Base-by-base conservation (phyloP, 1,284 basidiomycete species). In the Tremellales sp. region DNA sequence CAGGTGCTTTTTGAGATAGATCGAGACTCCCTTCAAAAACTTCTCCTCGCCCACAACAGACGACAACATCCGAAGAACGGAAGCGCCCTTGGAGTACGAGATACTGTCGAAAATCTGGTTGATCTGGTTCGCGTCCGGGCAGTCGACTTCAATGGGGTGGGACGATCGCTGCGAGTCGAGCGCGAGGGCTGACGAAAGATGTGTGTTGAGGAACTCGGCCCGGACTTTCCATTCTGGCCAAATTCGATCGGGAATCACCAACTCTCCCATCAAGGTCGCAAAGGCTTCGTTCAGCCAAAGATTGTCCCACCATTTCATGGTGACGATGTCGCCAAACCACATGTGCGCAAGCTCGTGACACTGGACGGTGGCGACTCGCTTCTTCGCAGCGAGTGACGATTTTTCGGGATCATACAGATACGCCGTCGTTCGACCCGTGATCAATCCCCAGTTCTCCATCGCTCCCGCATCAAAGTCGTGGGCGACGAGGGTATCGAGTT, bases 391-490 rank as follows among this genome's bases (percentile, higher is more conserved):
- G 27, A 92, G 73, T 57, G 90, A 86, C 9, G 81, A 80, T 58
- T 82, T 86, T 57, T 85, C 77, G 9, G 82, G 82, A 67, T 97
- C 88, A 60, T 90, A 79, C 38, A 97, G 76, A 70, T 90, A 87
- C 2, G 84, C 84, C 34, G 78, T 82, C 2, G 89, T 92, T 40
- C 92, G 79, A 22, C 91, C 92, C 8, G 87, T 95, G 65, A 97
- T 95, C 49, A 97, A 75, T 48, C 92, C 90, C 82, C 88, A 92
- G 70, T 95, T 95, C 75, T 97, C 91, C 91, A 93, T 94, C 3
- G 90, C 91, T 43, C 87, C 89, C 27, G 86, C 84, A 67, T 94
- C 91, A 58, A 94, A 94, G 69, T 94, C 89, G 51, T 80, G 81
- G 5, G 81, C 87, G 79, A 71, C 75, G 12, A 93, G 77, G 1